Conservation (phyloP, 2,329 filamentous ascomycete species). For the Aspergillus versicolor region DNA sequence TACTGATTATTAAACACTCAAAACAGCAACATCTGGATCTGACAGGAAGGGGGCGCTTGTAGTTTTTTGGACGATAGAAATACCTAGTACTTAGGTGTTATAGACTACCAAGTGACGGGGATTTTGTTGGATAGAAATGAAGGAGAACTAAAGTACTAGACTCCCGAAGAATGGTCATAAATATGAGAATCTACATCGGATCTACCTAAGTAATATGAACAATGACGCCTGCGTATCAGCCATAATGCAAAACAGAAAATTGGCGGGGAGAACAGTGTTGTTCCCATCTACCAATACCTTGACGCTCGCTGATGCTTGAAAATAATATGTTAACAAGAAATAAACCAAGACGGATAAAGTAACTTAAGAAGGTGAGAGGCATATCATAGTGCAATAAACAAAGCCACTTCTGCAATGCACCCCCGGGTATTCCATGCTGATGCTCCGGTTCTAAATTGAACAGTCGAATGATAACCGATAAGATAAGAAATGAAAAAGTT, state of each 20-base stretch:
- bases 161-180: neutral
- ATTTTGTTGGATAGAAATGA: neutral
- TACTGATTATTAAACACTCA: no score
- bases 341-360: constrained; percentile 9
- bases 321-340: constrained; percentile 11
- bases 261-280: constrained; percentile 14
- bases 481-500: neutral
- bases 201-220: constrained; percentile 6
- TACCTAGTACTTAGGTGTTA: no score
- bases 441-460: constrained; percentile 23
- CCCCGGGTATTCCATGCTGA: constrained; percentile 27
- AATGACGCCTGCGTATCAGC: constrained; percentile 10
- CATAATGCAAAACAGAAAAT: constrained; percentile 1
- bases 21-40: no score
- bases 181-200: constrained; percentile 4
- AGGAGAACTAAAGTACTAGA: neutral
- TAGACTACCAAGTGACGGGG: neutral
- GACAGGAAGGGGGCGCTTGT: no score
- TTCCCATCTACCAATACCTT: constrained; percentile 27
- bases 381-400: constrained; percentile 8
- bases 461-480: constrained; percentile 2
- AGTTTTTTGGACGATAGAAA: no score
- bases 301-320: constrained; percentile 35
- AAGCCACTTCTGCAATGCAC: constrained; percentile 21
- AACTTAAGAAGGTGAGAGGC: constrained; percentile 6